Evolutionary conservation across 139 green algal species (phyloP).

Genomic region (Deuterostichococcus epilithicus): DNA sequence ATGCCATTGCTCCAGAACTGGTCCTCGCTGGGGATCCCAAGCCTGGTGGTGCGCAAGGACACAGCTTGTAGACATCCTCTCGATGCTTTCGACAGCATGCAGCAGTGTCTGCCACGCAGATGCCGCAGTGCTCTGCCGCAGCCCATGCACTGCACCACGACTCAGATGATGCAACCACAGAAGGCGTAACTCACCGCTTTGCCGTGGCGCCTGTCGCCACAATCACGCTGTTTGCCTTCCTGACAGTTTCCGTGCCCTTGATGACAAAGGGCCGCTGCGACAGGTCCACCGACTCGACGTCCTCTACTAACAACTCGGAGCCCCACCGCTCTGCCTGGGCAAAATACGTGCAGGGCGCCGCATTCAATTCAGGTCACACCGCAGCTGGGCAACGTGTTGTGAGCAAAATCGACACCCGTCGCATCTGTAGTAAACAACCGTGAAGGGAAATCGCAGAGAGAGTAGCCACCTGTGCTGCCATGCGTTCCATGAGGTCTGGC

Average conservation of each 20-base stretch:
- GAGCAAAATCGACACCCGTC: too few relatives aligned
- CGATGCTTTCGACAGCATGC: too few relatives aligned
- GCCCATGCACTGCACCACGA: too few relatives aligned
- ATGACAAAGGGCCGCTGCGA: conserved; percentile 72
- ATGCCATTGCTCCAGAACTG: conserved; percentile 93
- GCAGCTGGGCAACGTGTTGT: too few relatives aligned
- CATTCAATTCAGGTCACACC: too few relatives aligned
- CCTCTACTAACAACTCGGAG: conserved; percentile 83
- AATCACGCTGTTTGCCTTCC: conserved; percentile 78
- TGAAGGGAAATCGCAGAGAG: too few relatives aligned
- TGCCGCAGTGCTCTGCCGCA: too few relatives aligned
- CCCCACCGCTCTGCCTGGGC: conserved; percentile 92
- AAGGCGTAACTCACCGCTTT: conserved; percentile 42
- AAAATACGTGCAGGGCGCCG: too few relatives aligned
- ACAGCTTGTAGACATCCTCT: not conserved
- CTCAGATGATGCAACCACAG: too few relatives aligned
- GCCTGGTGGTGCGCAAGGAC: not conserved
- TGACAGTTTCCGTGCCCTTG: conserved; percentile 57
- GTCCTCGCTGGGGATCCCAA: conserved; percentile 84
- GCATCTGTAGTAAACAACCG: too few relatives aligned
- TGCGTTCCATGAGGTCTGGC: conserved; percentile 96
- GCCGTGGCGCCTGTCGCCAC: conserved; percentile 95
- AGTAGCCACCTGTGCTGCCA: conserved; percentile 78
- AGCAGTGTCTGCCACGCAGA: too few relatives aligned
- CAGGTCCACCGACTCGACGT: conserved; percentile 90